phyloP scores from a whole-genome alignment of 2,329 filamentous ascomycete species.

The Hypoxylon rubiginosum region DNA sequence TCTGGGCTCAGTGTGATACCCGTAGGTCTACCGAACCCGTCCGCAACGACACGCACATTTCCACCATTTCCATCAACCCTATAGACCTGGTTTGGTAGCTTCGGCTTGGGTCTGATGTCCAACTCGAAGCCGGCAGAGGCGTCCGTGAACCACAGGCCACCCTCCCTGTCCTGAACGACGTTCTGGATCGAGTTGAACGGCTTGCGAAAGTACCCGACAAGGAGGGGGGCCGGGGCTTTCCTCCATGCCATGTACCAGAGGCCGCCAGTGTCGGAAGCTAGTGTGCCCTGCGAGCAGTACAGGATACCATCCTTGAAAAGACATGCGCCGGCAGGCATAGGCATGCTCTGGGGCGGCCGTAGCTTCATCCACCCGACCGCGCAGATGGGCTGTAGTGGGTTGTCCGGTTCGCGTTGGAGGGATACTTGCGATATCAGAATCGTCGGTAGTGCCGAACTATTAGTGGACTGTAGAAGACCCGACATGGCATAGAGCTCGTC shows the following conservation, averaged over 20 bases:
- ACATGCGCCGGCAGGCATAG: slow-evolving; percentile 59
- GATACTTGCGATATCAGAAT: slow-evolving; percentile 61
- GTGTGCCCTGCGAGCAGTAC: slow-evolving; percentile 59
- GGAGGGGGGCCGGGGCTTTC: slow-evolving; percentile 53
- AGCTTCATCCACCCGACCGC: slow-evolving; percentile 58
- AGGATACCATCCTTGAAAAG: slow-evolving; percentile 59
- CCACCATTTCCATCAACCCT: slow-evolving; percentile 58
- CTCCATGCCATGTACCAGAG: slow-evolving; percentile 53
- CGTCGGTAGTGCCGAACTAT: slow-evolving; percentile 55
- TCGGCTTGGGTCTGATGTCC: slow-evolving; percentile 59
- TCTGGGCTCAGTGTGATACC: slow-evolving; percentile 58
- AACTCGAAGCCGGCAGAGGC: slow-evolving; percentile 59
- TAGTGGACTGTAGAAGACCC: slow-evolving; percentile 56
- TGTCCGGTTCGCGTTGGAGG: slow-evolving; percentile 28
- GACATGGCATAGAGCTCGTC: slow-evolving; percentile 63
- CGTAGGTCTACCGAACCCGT: slow-evolving; percentile 60
- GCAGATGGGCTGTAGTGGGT: slow-evolving; percentile 41
- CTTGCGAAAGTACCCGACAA: slow-evolving; percentile 59
- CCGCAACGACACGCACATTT: slow-evolving; percentile 61
- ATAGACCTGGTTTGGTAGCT: slow-evolving; percentile 64
- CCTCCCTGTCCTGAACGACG: slow-evolving; percentile 56
- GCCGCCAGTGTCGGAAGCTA: slow-evolving; percentile 44
- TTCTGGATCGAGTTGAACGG: slow-evolving; percentile 64
- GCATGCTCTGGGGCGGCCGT: slow-evolving; percentile 58
- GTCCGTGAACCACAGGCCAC: slow-evolving; percentile 65